Percentiles rank a stretch among this genome's conserved stretches.
Conservation (phyloP, 441 rosid species). For the Jatropha multifida region DNA sequence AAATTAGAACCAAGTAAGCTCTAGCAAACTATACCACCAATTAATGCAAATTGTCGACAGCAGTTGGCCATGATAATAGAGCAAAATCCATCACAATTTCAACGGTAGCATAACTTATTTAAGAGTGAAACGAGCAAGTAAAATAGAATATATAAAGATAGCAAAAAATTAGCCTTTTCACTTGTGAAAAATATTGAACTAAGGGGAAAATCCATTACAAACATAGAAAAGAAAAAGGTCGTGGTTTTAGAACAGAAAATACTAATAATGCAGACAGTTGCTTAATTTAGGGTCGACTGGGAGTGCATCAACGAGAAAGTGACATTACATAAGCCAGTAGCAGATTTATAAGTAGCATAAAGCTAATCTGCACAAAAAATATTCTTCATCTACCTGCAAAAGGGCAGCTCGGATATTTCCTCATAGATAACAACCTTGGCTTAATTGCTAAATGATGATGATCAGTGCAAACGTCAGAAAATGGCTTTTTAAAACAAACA, state of each 20-base stretch:
- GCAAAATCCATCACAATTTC: background rate
- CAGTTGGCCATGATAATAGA: too few species aligned
- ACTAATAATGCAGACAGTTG: background rate
- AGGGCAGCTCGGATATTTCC: too few species aligned
- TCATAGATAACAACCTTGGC: too few species aligned
- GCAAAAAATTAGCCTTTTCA: background rate
- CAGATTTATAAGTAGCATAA: too few species aligned
- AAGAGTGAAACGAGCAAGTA: background rate
- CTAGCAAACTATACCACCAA: too few species aligned
- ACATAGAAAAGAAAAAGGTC: background rate
- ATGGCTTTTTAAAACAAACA: too few species aligned
- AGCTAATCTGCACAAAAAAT: too few species aligned
- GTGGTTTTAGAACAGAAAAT: background rate
- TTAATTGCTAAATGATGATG: too few species aligned
- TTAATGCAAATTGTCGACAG: too few species aligned
- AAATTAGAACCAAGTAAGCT: too few species aligned
- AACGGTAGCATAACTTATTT: background rate
- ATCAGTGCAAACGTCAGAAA: too few species aligned
- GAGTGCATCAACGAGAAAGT: background rate
- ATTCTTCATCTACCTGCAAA: too few species aligned
- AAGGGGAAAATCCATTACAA: background rate
- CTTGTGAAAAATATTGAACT: background rate
- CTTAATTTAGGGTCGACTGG: background rate
- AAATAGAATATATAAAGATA: background rate
- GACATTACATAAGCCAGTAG: background rate